Base-by-base conservation (phyloP, 805 yeast genomes). In the Teunomyces lycoperdinae region DNA sequence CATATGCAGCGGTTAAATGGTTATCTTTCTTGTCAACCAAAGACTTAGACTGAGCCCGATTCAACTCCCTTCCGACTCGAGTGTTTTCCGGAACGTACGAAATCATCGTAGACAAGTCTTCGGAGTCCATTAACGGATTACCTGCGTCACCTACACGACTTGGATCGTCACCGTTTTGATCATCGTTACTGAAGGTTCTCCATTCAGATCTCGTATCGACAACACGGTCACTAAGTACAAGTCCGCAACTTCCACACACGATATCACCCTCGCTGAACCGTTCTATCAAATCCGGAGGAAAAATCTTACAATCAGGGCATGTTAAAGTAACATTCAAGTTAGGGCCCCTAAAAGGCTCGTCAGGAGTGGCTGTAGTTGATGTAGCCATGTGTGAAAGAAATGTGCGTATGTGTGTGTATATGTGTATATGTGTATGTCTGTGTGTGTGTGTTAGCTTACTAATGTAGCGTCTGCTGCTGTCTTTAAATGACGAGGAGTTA, bases 101-200 rank as follows among this genome's bases (percentile, higher is more conserved):
- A 51, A 94, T 94, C 75, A 91, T 84, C 4, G 99, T 92, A 11
- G 95, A 89, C 47, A 92, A 81, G 66, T 91, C 95, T 58, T 87
- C 92, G 16, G 95, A 87, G 61, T 91, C 97, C 56, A 94, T 76
- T 46, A 91, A 73, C 8, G 97, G 97, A 63, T 91, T 91, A 13
- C 90, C 84, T 4, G 97, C 97, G 63, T 91, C 97, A 67, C 99
- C 99, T 53, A 92, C 99, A 87, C 99, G 98, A 55, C 94, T 85
- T 4, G 99, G 99, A 66, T 92, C 99, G 67, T 90, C 97, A 58
- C 96, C 96, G 58, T 92, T 94, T 66, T 92, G 98, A 67, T 92
- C 99, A 66, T 92, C 99, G 63, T 94, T 94, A 50, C 95, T 85
- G 66, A 92, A 92, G 2, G 99, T 94, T 74, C 99, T 87, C 99